Evolutionary conservation across 352 stramenopile species (phyloP).

Genomic region (Pythium dissimile): DNA sequence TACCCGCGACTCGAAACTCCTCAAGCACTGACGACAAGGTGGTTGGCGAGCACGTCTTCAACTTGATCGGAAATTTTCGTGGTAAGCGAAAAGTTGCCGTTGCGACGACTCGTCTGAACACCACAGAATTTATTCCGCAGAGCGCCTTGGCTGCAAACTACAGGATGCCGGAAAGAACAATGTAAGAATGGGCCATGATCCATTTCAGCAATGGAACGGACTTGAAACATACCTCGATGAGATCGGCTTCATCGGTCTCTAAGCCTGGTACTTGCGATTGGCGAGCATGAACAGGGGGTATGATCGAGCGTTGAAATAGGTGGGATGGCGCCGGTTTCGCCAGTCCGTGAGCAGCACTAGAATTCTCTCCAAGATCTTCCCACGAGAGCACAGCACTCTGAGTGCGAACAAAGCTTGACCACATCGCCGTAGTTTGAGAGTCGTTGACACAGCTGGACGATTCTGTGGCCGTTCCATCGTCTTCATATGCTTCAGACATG

Average conservation of each 20-base stretch:
- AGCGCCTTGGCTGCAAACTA: constrained; percentile 59
- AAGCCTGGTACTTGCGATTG: constrained; percentile 16
- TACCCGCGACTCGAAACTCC: constrained; percentile 55
- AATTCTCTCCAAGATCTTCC: constrained; percentile 12
- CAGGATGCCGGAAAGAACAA: background rate
- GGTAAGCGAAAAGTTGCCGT: constrained; percentile 47
- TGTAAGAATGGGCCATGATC: no score
- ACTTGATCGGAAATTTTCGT: constrained; percentile 35
- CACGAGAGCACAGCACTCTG: constrained; percentile 1
- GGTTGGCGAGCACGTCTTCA: constrained; percentile 34
- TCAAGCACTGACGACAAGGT: constrained; percentile 45
- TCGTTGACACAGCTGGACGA: constrained; percentile 19
- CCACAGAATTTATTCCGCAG: constrained; percentile 57
- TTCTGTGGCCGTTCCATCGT: constrained; percentile 14
- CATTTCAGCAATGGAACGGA: no score
- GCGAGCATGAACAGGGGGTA: no score
- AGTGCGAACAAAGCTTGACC: no score
- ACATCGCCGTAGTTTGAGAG: background rate
- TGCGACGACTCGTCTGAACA: constrained; percentile 41
- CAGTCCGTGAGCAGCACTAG: no score
- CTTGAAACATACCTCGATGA: constrained; percentile 58
- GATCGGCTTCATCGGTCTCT: constrained; percentile 51
- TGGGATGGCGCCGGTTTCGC: no score
- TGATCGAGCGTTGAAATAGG: no score
- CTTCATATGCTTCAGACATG: background rate